Base-by-base conservation (phyloP, 2,329 filamentous ascomycete genomes). In the Penicillium sp. region DNA sequence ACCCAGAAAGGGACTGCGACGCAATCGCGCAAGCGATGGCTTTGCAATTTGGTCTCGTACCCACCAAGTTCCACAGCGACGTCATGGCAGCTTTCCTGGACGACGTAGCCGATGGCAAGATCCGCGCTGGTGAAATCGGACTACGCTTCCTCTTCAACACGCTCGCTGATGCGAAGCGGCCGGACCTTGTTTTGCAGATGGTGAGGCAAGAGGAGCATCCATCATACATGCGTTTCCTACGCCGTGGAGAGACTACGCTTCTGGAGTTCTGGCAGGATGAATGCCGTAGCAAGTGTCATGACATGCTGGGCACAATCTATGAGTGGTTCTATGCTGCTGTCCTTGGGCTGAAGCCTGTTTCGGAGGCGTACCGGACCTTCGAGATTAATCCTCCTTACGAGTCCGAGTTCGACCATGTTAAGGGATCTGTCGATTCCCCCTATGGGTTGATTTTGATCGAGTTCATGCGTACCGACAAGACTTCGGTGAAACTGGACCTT, bases 201-300 rank as follows among this genome's bases (percentile, higher is more conserved):
- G 72, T 73, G 1, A 68, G 77, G 2, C 77, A 78, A 50, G 74
- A 79, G 55, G 75, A 79, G 44, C 77, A 80, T 44, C 78, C 77
- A 0, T 76, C 72, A 0, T 80, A 79, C 54, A 77, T 80, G 76
- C 74, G 77, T 0, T 79, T 80, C 59, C 58, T 80, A 2, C 66
- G 76, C 1, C 67, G 72, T 3, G 77, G 77, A 0, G 77, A 79
- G 41, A 89, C 86, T 70, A 91, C 89, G 61, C 77, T 97, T 2
- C 80, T 96, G 9, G 85, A 85, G 49, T 90, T 93, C 66, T 97
- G 91, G 91, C 83, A 95, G 65, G 80, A 82, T 25, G 89, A 86
- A 65, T 89, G 89, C 18, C 90, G 95, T 72, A 78, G 78, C 59
- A 97, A 96, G 72, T 77, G 77, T 45, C 77, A 80, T 58, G 77